These are phyloP conservation scores for Amaranthus palmeri DNA, from an alignment of 148 eudicot species.

Conservation along the genomic window DNA sequence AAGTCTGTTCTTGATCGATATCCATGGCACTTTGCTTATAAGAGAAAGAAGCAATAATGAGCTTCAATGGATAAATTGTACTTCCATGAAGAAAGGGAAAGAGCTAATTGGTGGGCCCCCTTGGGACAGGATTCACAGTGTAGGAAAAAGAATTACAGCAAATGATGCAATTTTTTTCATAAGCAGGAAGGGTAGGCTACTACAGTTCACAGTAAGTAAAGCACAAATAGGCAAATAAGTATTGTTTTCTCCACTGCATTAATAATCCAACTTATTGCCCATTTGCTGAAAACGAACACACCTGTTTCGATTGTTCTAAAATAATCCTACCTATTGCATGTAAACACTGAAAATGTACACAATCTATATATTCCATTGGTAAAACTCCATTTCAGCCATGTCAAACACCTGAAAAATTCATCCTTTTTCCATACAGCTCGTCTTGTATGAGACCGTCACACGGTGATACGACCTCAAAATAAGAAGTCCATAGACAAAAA, in stretches of 20 bases:
- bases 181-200: conserved; percentile 60
- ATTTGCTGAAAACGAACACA: background rate
- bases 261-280: background rate
- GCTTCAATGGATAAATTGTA: conserved; percentile 70
- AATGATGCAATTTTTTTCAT: conserved; percentile 69
- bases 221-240: background rate
- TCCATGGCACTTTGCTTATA: conserved; percentile 52
- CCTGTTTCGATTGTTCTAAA: no score
- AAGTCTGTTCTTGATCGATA: conserved; percentile 66
- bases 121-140: conserved; percentile 55
- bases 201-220: conserved; percentile 71
- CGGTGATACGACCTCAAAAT: no score
- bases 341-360: no score
- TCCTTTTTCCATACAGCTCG: no score
- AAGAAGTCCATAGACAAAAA: no score
- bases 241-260: background rate
- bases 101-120: conserved; percentile 62
- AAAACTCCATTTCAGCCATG: no score
- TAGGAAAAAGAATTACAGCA: conserved; percentile 26
- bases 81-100: conserved; percentile 65
- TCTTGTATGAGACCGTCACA: no score
- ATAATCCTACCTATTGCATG: no score
- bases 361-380: no score
- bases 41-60: conserved; percentile 53
- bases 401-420: no score